Evolutionary conservation across 345 rosid species (phyloP), one percentile per base, ranked within the genome.

Genomic region (Rhodamnia argentea): DNA sequence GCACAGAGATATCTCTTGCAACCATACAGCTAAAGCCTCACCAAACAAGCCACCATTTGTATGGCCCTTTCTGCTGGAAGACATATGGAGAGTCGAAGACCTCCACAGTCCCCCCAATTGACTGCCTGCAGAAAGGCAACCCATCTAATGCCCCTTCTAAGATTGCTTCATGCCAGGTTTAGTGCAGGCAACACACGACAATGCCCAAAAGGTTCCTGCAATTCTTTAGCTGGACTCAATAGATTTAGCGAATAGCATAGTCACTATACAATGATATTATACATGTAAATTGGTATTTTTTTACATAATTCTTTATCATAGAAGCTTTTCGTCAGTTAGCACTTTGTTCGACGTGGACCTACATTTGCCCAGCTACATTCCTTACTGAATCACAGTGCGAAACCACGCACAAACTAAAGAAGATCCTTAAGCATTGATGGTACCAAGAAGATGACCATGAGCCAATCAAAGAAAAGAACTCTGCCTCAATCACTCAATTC

Each of bases 41-140:
- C 64, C 88, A 89, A 87, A 88, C 75, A n/a, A 86, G 87, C 58
- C 84, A 86, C 84, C 91, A 37, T 75, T 18, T 54, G 82, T 64
- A 16, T 27, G 91, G 86, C n/a, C 94, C 98, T 84, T 92, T 92
- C 86, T 96, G 98, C 59, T 94, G 94, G 96, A 87, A 94, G 86
- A 88, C 97, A 70, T 91, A 89, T 23, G 99, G 99, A 78, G 93
- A 92, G 82, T 50, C 52, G 87, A 90, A 89, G 88, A 92, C 93
- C 29, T 24, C 86, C 50, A 94, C 92, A 40, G 87, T 88, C 47
- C 98, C 98, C 27, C 97, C 93, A 74, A 88, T 93, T 56, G 59
- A 85, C 53, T 95, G 99, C 89, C 89, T 95, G 89, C 88, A 87
- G 85, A 83, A 86, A 26, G 95, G 91, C 18, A 87, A 87, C 22